Percentiles rank a stretch among this genome's conserved stretches.
Conservation (phyloP, 2,329 filamentous ascomycete genomes). For the Laburnicola sp. region DNA sequence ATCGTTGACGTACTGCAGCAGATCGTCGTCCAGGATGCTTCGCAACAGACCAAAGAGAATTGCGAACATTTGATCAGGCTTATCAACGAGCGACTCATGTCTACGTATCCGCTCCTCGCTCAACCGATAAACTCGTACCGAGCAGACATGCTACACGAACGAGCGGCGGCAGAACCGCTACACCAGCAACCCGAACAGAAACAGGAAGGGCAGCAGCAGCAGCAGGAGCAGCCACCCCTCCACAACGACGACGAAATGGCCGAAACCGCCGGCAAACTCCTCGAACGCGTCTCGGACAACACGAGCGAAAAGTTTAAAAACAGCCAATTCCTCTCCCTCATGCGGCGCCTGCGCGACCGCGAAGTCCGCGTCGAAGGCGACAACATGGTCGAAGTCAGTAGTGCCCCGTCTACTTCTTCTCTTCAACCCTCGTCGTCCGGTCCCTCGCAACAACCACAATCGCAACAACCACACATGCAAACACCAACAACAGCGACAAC, state of each 20-base stretch:
- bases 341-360: constrained; percentile 72
- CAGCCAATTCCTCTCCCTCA: constrained; percentile 74
- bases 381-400: constrained; percentile 61
- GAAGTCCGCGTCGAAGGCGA: constrained; percentile 75
- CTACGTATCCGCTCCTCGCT: constrained; percentile 35
- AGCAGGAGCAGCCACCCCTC: constrained; percentile 29
- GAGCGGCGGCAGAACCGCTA: constrained; percentile 34
- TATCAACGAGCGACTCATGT: constrained; percentile 44
- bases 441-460: background rate
- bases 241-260: constrained; percentile 69
- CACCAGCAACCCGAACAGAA: constrained; percentile 31
- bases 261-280: constrained; percentile 69
- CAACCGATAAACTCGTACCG: constrained; percentile 24
- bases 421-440: background rate
- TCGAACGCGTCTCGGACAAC: constrained; percentile 70
- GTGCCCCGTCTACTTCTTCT: constrained; percentile 14
- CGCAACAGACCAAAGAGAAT: constrained; percentile 29
- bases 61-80: constrained; percentile 33
- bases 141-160: constrained; percentile 34
- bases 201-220: constrained; percentile 35
- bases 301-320: constrained; percentile 75
- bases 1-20: constrained; percentile 37
- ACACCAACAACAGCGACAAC: constrained; percentile 5
- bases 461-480: constrained; percentile 1
- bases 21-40: constrained; percentile 29